Percentiles rank a stretch among this genome's conserved stretches.
Evolutionary conservation across 106 monocot species (phyloP).

Genomic region (Alisma plantagoaquatica): DNA sequence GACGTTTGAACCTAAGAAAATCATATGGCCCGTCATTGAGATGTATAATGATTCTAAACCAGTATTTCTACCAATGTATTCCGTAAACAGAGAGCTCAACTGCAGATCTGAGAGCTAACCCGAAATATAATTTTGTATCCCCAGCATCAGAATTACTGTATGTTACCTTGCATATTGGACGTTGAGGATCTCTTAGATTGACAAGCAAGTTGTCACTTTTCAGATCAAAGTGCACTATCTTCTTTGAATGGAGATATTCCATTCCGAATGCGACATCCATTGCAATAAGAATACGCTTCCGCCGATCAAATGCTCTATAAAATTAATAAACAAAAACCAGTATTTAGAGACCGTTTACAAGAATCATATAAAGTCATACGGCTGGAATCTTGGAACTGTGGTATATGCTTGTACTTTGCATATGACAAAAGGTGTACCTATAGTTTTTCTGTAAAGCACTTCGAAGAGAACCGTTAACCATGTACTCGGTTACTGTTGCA

Average conservation of each 20-base stretch:
- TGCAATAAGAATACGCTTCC: slow-evolving; percentile 70
- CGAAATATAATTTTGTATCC: too few relatives aligned
- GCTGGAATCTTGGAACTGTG: too few relatives aligned
- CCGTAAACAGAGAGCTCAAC: too few relatives aligned
- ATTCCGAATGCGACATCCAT: slow-evolving; percentile 93
- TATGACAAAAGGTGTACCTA: slow-evolving; percentile 27
- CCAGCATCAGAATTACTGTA: too few relatives aligned
- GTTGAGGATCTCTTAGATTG: slow-evolving; percentile 58
- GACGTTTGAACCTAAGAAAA: too few relatives aligned
- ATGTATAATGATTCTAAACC: too few relatives aligned
- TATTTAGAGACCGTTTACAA: background rate
- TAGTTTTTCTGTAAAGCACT: slow-evolving; percentile 30
- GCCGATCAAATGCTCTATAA: slow-evolving; percentile 71
- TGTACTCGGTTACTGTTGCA: slow-evolving; percentile 55
- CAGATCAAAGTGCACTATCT: slow-evolving; percentile 88
- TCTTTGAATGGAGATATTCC: slow-evolving; percentile 91
- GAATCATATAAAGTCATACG: too few relatives aligned
- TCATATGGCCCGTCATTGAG: too few relatives aligned
- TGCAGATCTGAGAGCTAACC: too few relatives aligned
- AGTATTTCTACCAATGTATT: too few relatives aligned
- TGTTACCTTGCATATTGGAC: slow-evolving; percentile 91
- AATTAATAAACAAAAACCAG: too few relatives aligned
- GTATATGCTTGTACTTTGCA: too few relatives aligned
- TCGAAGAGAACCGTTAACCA: slow-evolving; percentile 56
- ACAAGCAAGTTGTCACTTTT: slow-evolving; percentile 95